Evolutionary conservation across 2,329 filamentous ascomycete genomes (phyloP), one percentile per base, ranked within the genome.

Genomic region (Botrytis squamosa): DNA sequence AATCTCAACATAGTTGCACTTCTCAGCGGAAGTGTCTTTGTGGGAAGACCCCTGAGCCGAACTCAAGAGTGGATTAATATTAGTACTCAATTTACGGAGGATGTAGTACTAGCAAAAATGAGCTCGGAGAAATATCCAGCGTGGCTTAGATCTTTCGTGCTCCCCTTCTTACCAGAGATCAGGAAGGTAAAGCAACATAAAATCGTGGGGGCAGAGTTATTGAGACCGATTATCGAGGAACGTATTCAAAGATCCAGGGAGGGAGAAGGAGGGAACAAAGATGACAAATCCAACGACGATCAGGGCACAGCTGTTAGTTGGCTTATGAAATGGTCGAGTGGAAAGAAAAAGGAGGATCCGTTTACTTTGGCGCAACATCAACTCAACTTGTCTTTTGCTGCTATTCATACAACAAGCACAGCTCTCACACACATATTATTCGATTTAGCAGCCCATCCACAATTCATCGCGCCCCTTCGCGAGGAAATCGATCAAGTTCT

Each of bases 381-480:
- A 14, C 20, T 71, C 29, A 22, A 0, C 12, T 49, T 74, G 33
- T n/a, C 72, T 22, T 72, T 74, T 22, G 86, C 86, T 0, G 84
- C 86, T 3, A 88, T 88, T 42, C 85, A 87, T 74, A 87, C 86
- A 0, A 88, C 86, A 0, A 83, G 85, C 0, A 78, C 85, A 62
- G 82, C 84, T 0, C 76, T 83, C 0, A 86, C 85, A 3, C 81
- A 88, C 83, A 74, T 85, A 76, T 83, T 90, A 68, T 88, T 86
- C 77, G 85, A 87, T 73, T 79, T 91, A 5, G 85, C 84, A 0
- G 82, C 85, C 4, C 76, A 82, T 18, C 87, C 87, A 0, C 85
- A 89, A 42, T 83, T 86, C 49, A 74, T 78, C 18, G 66, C 75
- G 49, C 75, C 75, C 25, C 73, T 81, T 1, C 75, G 77, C 1